Evolutionary conservation across 148 eudicot genomes (phyloP).

Genomic region (Tetragonia tetragonoides): DNA sequence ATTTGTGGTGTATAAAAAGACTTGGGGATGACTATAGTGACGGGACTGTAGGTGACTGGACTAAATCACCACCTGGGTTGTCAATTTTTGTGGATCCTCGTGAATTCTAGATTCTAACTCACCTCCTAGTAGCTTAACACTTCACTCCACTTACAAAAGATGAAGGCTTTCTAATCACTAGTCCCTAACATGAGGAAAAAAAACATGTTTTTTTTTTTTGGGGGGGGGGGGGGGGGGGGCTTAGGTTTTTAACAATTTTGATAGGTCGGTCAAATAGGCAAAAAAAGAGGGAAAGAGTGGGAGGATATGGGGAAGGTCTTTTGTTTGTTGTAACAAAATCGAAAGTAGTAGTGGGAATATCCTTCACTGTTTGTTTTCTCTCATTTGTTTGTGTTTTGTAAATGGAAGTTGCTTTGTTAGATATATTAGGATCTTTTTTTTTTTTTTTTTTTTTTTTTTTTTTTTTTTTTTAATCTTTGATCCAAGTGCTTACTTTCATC

Average conservation of each 20-base stretch:
- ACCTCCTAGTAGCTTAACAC: background rate
- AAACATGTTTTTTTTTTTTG: too few relatives aligned
- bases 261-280: too few relatives aligned
- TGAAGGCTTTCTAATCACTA: too few relatives aligned
- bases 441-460: too few relatives aligned
- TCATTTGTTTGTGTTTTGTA: constrained; percentile 10
- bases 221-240: too few relatives aligned
- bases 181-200: too few relatives aligned
- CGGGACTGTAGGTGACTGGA: constrained; percentile 79
- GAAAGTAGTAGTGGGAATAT: background rate
- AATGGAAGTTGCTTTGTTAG: constrained; percentile 9
- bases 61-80: constrained; percentile 61
- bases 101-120: constrained; percentile 43
- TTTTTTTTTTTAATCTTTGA: too few relatives aligned
- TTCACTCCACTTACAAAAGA: too few relatives aligned
- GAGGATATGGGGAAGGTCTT: too few relatives aligned
- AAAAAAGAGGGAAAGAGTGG: too few relatives aligned
- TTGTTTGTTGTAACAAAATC: too few relatives aligned
- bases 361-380: background rate
- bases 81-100: constrained; percentile 94
- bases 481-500: too few relatives aligned
- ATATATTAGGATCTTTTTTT: background rate
- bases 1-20: constrained; percentile 86
- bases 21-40: constrained; percentile 74
- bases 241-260: background rate